Evolutionary conservation across 179 eudicot species (phyloP).

Genomic region (Beta macrorhiza): DNA sequence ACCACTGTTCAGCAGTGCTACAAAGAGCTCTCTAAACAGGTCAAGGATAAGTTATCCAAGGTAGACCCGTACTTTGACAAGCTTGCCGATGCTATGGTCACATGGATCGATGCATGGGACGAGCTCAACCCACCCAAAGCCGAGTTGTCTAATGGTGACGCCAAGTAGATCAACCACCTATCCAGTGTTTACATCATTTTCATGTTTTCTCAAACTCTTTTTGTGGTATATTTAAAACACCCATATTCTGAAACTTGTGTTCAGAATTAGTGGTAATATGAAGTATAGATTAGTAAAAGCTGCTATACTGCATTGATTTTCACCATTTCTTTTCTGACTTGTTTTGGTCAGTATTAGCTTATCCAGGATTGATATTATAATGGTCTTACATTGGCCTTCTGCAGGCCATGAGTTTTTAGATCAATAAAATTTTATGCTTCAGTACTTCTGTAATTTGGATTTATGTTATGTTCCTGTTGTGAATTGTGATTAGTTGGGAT

Average conservation of each 20-base stretch:
- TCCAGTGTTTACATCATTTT: not conserved
- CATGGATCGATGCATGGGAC: conserved; percentile 85
- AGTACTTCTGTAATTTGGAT: not conserved
- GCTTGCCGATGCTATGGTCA: conserved; percentile 77
- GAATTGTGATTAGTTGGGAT: no score
- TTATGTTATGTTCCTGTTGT: not conserved
- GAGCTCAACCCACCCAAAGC: conserved; percentile 58
- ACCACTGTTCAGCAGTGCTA: conserved; percentile 74
- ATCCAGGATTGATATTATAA: conserved; percentile 4
- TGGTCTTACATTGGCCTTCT: not conserved
- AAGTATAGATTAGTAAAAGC: not conserved
- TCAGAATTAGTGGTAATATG: conserved; percentile 13
- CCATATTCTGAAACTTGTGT: conserved; percentile 9
- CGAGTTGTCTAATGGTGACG: conserved; percentile 29
- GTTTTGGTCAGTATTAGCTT: not conserved
- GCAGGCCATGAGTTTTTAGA: conserved; percentile 12
- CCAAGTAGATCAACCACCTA: conserved; percentile 29
- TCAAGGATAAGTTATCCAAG: conserved; percentile 66
- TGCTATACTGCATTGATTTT: not conserved
- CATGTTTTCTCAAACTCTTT: not conserved
- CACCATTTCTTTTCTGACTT: not conserved
- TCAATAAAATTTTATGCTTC: conserved; percentile 6
- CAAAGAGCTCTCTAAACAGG: conserved; percentile 60
- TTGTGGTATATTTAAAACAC: not conserved
- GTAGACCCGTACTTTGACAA: conserved; percentile 66